A percentile compares a stretch with the other conserved stretches of the same genome.
phyloP scores from a whole-genome alignment of 164 flowering plant species.

The Cinnamomum chago region DNA sequence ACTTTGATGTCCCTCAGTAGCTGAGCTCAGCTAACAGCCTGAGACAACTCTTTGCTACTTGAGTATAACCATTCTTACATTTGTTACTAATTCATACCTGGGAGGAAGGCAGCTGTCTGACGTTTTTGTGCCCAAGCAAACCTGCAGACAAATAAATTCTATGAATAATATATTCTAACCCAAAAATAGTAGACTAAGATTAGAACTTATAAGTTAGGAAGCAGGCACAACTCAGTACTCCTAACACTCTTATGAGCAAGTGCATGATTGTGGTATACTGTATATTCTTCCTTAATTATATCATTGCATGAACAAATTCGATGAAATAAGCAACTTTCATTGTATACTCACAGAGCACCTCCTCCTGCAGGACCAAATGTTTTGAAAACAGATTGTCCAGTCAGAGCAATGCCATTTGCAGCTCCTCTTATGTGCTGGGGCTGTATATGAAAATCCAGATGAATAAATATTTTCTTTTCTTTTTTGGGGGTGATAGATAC shows the following conservation, averaged over 20 bases:
- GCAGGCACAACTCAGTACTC: neutral
- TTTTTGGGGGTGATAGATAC: neutral
- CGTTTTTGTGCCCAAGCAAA: constrained; percentile 3
- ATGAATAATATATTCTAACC: neutral
- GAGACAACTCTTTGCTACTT: too few relatives aligned
- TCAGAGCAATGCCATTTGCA: constrained; percentile 30
- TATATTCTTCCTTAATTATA: neutral
- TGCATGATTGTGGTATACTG: neutral
- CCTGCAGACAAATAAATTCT: neutral
- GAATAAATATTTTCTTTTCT: too few relatives aligned
- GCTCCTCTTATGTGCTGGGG: constrained; percentile 18
- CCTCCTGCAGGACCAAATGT: constrained; percentile 58
- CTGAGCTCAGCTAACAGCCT: too few relatives aligned
- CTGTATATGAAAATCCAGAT: neutral
- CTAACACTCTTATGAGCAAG: neutral
- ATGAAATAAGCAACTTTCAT: neutral
- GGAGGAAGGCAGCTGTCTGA: neutral
- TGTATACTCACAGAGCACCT: constrained; percentile 37
- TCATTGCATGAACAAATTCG: neutral
- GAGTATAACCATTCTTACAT: too few relatives aligned
- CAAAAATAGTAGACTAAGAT: neutral
- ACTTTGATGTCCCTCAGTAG: too few relatives aligned
- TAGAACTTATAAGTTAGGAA: neutral
- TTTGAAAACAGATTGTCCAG: constrained; percentile 53
- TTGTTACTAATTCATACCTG: neutral